Base-by-base conservation (phyloP, 768 basidiomycete species). In the Hortiboletus flavorubellus region DNA sequence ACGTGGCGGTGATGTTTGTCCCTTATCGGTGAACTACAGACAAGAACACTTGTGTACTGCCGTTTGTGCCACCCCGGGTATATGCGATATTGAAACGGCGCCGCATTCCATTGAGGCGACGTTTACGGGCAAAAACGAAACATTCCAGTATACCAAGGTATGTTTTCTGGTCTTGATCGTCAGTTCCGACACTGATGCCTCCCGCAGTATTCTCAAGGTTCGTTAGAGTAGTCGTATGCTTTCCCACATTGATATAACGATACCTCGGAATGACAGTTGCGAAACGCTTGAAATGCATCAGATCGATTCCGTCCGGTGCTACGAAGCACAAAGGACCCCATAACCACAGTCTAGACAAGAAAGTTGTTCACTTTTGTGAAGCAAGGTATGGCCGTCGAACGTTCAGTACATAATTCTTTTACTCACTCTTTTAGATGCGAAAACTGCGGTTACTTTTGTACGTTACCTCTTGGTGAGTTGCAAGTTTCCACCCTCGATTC, bases 141-240 rank as follows among this genome's bases (percentile, higher is more conserved):
- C 78, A 1, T 86, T 84, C 60, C 78, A 82, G 60, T 86, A 82
- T 49, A 86, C 85, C 0, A 86, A 85, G 75, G 85, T 81, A 48
- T 30, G 63, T 51, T 34, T 30, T 26, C 18, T 1, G 8, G 11
- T 46, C 21, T 16, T n/a, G 7, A 8, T 11, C 3, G 6, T 16
- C 3, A 0, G 10, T n/a, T 42, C 37, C 29, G 31, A 33, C 1
- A 1, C 33, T 48, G 15, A 52, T 23, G 0, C 16, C 23, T 26
- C 15, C 33, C n/a, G 82, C 84, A 84, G 82, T 84, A 83, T 61
- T 73, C 78, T 4, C 83, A 83, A 73, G 79, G 80, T 81, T 50
- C 16, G 68, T 56, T 31, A 5, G 0, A 16, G 15, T 34, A 23
- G 1, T 37, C n/a, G 29, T 23, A 7, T 34, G 5, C 31, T 21